Base-by-base conservation (phyloP, 2,329 filamentous ascomycete species). In the Neocucurbitaria cava region DNA sequence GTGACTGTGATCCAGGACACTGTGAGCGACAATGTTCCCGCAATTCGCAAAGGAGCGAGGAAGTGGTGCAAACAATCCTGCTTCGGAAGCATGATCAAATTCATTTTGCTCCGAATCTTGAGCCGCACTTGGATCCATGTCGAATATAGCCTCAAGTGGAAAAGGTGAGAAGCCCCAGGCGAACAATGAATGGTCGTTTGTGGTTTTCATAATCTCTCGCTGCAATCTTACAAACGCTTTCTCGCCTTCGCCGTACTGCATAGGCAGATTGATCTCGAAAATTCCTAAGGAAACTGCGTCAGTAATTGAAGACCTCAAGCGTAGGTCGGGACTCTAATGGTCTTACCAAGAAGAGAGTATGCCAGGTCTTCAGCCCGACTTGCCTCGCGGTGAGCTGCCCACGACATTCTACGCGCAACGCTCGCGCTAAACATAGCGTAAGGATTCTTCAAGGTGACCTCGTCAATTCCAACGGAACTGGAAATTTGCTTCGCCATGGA, bases 331-430 rank as follows among this genome's bases (percentile, higher is more conserved):
- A n/a, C n/a, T n/a, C n/a, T n/a, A 15, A 10, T 31, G 10, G 13
- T 10, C 11, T 31, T 31, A 31, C 28, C 28, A n/a, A 64, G 49
- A 2, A 65, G 43, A 2, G 46, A 57, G 28, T 64, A 65, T 13
- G 58, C 62, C 20, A 50, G 47, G 26, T 64, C 62, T 46, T 65
- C 62, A 21, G 38, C 42, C 5, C 48, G 40, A 20, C 49, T 62
- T 0, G 66, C 62, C 4, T 53, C 11, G 10, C 64, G 56, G 8
- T 41, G 35, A 9, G 56, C 46, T 18, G 56, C 56, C 66, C 66
- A 69, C 2, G 39, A 49, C 46, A 58, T 56, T 9, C 56, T 42
- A 26, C 36, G 41, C 15, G 48, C 59, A 6, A 61, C 47, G 33
- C 50, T 57, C 7, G 11, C 18, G 1, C 1, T 5, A 13, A 6